phyloP scores from a whole-genome alignment of 2,329 filamentous ascomycete species.

The Monilinia polystroma region DNA sequence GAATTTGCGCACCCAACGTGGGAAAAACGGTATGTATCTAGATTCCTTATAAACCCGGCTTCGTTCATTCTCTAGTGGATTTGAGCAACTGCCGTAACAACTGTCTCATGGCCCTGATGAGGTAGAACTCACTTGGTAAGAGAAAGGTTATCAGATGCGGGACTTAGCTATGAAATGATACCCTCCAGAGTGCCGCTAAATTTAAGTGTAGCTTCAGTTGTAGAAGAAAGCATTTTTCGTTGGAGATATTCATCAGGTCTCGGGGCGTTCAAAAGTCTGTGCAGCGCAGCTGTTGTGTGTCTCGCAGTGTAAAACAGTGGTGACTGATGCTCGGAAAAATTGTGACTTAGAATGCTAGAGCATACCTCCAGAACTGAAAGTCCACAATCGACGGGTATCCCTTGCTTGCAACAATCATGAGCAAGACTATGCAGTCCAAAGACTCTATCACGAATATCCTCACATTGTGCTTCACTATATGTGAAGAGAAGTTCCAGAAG shows the following conservation, averaged over 20 bases:
- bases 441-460: constrained; percentile 4
- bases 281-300: not conserved
- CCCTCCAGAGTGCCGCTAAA: not conserved
- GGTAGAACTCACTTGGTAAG: not conserved
- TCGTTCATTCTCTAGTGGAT: not conserved
- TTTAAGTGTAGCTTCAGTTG: not conserved
- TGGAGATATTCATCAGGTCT: not conserved
- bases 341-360: not conserved
- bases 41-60: not conserved
- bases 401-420: not conserved
- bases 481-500: constrained; percentile 3
- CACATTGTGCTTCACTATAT: not conserved
- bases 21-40: not conserved
- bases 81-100: not conserved
- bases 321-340: not conserved
- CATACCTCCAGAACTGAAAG: constrained; percentile 1
- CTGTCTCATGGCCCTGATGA: not conserved
- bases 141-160: not conserved
- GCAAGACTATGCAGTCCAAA: not conserved
- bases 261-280: not conserved
- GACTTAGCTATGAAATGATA: not conserved
- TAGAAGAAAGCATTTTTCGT: not conserved
- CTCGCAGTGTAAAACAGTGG: not conserved
- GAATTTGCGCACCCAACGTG: not conserved
- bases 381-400: not conserved